phyloP scores from a whole-genome alignment of 305 asterid genomes.

The Striga hermonthica region DNA sequence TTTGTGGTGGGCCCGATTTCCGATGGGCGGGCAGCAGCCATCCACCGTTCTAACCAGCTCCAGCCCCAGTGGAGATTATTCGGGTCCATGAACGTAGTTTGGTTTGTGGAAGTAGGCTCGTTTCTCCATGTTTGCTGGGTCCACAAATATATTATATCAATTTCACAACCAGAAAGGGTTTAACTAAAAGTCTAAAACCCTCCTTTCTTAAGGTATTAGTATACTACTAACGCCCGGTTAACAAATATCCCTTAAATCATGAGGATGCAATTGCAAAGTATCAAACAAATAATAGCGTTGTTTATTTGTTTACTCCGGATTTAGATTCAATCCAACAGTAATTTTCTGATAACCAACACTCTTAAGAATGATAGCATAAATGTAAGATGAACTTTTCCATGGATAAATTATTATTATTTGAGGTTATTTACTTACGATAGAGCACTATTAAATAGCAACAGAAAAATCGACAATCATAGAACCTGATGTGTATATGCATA shows the following conservation, averaged over 20 bases:
- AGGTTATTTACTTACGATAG: neutral
- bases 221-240: too few species aligned
- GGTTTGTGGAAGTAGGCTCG: slow-evolving; percentile 47
- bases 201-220: neutral
- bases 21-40: slow-evolving; percentile 75
- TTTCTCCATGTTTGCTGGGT: slow-evolving; percentile 72
- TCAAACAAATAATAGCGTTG: too few species aligned
- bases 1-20: slow-evolving; percentile 48
- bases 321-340: too few species aligned
- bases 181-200: neutral
- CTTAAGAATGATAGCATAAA: neutral
- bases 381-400: neutral
- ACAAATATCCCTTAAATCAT: too few species aligned
- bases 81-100: slow-evolving; percentile 67
- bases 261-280: too few species aligned
- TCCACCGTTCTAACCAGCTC: slow-evolving; percentile 95
- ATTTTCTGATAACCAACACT: too few species aligned
- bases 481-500: slow-evolving; percentile 86
- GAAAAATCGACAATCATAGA: slow-evolving; percentile 11
- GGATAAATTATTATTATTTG: neutral
- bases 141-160: neutral
- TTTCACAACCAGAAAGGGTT: too few species aligned
- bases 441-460: too few species aligned
- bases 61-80: slow-evolving; percentile 89
- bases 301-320: too few species aligned